Base-by-base conservation (phyloP, 768 basidiomycete species). In the Hygrophoropsis aurantiaca region DNA sequence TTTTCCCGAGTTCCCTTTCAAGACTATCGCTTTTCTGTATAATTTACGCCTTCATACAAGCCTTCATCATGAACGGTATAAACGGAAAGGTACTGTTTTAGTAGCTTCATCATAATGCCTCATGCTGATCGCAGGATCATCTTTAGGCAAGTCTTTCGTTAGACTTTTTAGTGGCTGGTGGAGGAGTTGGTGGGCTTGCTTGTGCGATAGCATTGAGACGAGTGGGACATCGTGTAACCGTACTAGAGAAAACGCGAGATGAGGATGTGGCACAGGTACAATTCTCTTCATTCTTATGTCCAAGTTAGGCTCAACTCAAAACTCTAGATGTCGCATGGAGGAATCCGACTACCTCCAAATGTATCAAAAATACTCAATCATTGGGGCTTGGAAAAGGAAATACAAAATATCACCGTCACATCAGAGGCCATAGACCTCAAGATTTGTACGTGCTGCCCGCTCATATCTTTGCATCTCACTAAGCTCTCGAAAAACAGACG, bases 161-260 rank as follows among this genome's bases (percentile, higher is more conserved):
- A 16, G 67, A 78, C 41, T 73, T 79, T 47, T 49, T 77, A 16
- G 65, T 80, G 32, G 66, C 80, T 21, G 79, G 79, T 41, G 79
- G 73, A 35, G 75, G 77, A 13, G 70, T 85, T 11, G 71, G 76
- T 32, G 84, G 84, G 9, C 65, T 83, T 40, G 74, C 82, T 3
- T 66, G 74, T 27, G 83, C 83, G 4, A 77, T 74, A 53, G 68
- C 77, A 13, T 68, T 86, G 34, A 71, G 71, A 37, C 74, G 72
- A 54, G 75, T 75, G 5, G 84, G 84, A 5, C 84, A 86, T 62
- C 64, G 69, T 25, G 83, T 84, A n/a, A 65, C 74, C 2, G 73
- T 86, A 2, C 59, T 85, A 18, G 84, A 85, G 57, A 66, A 71
- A 49, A 64, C 60, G 15, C 67, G 71, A 46, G 74, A 73, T 13